These are phyloP conservation scores for Penstemon eatonii DNA, from an alignment of 257 asterid species.

Conservation along the genomic window DNA sequence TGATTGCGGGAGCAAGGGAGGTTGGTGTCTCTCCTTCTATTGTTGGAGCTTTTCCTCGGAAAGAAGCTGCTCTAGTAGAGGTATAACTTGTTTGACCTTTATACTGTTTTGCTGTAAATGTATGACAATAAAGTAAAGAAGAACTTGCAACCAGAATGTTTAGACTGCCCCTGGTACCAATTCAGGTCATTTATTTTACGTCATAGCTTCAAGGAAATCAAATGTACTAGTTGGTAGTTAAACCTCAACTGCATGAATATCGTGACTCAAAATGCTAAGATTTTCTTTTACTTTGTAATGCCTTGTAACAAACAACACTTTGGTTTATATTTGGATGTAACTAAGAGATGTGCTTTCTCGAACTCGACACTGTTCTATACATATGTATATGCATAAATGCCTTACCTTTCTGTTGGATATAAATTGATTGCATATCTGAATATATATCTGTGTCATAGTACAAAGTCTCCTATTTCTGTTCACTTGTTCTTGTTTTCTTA, in stretches of 20 bases:
- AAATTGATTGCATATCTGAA: not conserved
- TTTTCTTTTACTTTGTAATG: not conserved
- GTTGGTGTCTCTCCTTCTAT: conserved; percentile 84
- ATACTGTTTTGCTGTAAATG: conserved; percentile 4
- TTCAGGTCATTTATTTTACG: not conserved
- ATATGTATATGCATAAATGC: not conserved
- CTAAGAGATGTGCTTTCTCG: conserved; percentile 6
- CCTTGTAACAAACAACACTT: conserved; percentile 1
- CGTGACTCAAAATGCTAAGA: not conserved
- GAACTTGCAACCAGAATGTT: conserved; percentile 17
- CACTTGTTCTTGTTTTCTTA: not conserved
- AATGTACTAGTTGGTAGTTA: not conserved
- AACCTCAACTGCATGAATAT: not conserved
- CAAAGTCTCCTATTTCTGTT: conserved; percentile 2
- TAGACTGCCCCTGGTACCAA: not conserved
- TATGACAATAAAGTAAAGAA: not conserved
- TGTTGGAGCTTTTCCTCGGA: conserved; percentile 84
- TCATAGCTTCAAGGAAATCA: conserved; percentile 6
- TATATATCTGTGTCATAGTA: not conserved
- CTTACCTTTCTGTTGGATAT: conserved; percentile 6
- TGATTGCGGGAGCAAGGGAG: conserved; percentile 93
- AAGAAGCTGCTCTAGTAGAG: conserved; percentile 96
- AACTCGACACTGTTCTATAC: not conserved
- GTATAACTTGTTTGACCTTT: conserved; percentile 34
- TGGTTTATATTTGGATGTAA: conserved; percentile 1